phyloP scores from a whole-genome alignment of 257 asterid genomes.

The Solanum arcanum region DNA sequence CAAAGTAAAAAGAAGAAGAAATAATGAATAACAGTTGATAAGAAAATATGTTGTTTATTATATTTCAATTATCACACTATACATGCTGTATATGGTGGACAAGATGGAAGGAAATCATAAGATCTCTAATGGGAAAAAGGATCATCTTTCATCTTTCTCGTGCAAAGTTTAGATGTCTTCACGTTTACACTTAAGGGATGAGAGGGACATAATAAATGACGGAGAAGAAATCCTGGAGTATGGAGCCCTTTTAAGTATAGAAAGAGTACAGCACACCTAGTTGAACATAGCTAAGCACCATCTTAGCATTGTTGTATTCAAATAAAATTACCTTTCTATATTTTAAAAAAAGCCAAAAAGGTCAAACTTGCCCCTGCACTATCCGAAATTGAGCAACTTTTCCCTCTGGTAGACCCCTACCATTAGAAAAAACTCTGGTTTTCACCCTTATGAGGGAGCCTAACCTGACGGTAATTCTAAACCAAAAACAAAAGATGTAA shows the following conservation, averaged over 20 bases:
- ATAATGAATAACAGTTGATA: background rate
- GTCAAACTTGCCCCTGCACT: background rate
- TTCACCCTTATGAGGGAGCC: background rate
- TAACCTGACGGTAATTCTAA: background rate
- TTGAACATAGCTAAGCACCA: background rate
- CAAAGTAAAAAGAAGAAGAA: background rate
- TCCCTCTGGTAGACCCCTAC: background rate
- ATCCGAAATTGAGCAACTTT: background rate
- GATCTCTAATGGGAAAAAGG: background rate
- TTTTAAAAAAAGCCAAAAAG: background rate
- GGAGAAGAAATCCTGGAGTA: background rate
- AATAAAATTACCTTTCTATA: background rate
- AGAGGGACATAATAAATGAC: background rate
- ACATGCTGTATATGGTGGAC: background rate
- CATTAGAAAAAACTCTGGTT: background rate
- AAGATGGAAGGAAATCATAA: background rate
- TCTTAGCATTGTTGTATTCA: background rate
- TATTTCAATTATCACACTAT: background rate
- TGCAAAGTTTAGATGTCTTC: background rate
- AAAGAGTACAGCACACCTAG: background rate
- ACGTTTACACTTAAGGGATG: background rate
- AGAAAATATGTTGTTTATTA: background rate
- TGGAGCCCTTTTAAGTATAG: background rate
- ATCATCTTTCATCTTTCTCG: background rate
- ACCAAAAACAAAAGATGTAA: background rate